Evolutionary conservation across 495 filamentous ascomycete genomes (phyloP).

Genomic region (Clavariopsis aquatica): DNA sequence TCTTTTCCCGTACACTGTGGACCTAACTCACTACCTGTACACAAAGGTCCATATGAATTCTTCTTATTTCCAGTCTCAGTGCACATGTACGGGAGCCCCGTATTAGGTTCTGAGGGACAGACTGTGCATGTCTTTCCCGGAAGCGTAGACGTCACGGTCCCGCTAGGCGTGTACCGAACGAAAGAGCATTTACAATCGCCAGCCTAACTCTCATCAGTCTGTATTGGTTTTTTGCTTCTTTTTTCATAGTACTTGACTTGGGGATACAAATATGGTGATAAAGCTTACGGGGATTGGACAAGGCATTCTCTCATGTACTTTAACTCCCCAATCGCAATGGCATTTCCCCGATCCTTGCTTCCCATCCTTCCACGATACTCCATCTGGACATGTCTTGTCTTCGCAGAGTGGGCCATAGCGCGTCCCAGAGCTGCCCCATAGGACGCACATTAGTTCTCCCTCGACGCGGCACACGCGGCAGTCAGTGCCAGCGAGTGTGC

Average conservation of each 20-base stretch:
- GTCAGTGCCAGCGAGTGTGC: slow-evolving; percentile 15
- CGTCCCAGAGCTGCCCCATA: slow-evolving; percentile 13
- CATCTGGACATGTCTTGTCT: not conserved
- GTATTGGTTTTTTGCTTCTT: no score
- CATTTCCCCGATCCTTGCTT: not conserved
- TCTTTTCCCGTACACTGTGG: slow-evolving; percentile 14
- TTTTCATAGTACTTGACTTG: not conserved
- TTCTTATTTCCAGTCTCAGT: slow-evolving; percentile 22
- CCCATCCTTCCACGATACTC: not conserved
- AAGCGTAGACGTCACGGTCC: slow-evolving; percentile 1
- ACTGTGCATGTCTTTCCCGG: slow-evolving; percentile 20
- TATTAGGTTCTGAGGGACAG: not conserved
- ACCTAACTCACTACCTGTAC: slow-evolving; percentile 5
- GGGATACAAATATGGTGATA: not conserved
- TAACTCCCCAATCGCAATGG: slow-evolving; percentile 17
- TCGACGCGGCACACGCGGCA: slow-evolving; percentile 22
- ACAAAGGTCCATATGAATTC: slow-evolving; percentile 25
- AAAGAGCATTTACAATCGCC: slow-evolving; percentile 22
- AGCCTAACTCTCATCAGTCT: no score
- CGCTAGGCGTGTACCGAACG: not conserved
- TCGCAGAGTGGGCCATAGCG: slow-evolving; percentile 22
- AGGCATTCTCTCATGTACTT: slow-evolving; percentile 10
- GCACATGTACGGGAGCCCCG: not conserved
- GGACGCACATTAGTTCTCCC: slow-evolving; percentile 10
- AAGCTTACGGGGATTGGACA: slow-evolving; percentile 12